These are phyloP conservation scores for Rhynchosporium agropyri DNA, from an alignment of 2,329 filamentous ascomycete species.

Conservation along the genomic window DNA sequence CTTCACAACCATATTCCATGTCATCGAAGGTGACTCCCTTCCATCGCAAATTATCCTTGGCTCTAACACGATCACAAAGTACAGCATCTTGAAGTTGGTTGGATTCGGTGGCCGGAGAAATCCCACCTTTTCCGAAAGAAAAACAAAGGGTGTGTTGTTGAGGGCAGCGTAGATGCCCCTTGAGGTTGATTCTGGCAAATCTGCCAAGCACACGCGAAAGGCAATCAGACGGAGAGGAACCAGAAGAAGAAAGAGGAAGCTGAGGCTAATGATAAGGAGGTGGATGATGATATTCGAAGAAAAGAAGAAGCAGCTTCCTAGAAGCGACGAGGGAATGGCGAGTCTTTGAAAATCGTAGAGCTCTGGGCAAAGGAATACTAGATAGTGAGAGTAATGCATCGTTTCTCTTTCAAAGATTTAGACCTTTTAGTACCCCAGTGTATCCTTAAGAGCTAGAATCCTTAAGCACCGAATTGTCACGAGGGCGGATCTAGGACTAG, in stretches of 20 bases:
- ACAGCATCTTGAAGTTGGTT: conserved; percentile 25
- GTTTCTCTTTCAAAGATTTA: too few relatives aligned
- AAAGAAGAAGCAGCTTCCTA: conserved; percentile 17
- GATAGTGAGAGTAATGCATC: too few relatives aligned
- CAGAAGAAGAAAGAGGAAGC: conserved; percentile 16
- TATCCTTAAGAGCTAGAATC: too few relatives aligned
- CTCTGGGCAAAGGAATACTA: neutral
- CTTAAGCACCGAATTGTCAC: too few relatives aligned
- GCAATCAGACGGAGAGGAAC: neutral
- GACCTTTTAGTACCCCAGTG: too few relatives aligned
- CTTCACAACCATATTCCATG: conserved; percentile 27
- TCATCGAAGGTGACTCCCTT: conserved; percentile 25
- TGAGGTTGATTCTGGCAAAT: neutral
- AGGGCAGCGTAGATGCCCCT: too few relatives aligned
- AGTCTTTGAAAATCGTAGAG: conserved; percentile 3
- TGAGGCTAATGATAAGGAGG: conserved; percentile 20
- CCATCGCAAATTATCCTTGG: conserved; percentile 28
- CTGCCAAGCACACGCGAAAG: conserved; percentile 2
- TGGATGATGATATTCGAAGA: conserved; percentile 20
- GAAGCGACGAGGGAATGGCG: neutral
- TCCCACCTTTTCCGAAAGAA: conserved; percentile 20
- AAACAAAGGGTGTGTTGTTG: conserved; percentile 20
- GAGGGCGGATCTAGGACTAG: too few relatives aligned
- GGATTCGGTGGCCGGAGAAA: conserved; percentile 22
- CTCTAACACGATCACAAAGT: conserved; percentile 22